Percentiles rank a stretch among this genome's conserved stretches.
phyloP scores from a whole-genome alignment of 768 basidiomycete species.

The Agaricus sinodeliciosus region DNA sequence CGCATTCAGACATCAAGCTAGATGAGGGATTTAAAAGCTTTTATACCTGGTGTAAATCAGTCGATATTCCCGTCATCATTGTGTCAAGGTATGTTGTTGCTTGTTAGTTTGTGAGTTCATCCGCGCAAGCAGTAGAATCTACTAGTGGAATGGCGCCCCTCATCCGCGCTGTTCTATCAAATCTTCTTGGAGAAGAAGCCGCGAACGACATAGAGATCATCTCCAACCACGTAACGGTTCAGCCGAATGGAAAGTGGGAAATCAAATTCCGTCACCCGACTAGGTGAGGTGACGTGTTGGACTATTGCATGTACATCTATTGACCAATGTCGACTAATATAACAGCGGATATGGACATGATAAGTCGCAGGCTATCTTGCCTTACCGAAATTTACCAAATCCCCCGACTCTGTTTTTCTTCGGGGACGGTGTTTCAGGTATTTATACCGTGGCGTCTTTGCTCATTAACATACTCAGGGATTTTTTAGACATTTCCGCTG shows the following conservation, averaged over 20 bases:
- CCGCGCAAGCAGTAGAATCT: too few species aligned
- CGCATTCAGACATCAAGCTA: slow-evolving; percentile 64
- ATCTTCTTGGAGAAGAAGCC: slow-evolving; percentile 66
- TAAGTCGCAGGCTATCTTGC: slow-evolving; percentile 91
- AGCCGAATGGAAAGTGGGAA: slow-evolving; percentile 65
- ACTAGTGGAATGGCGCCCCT: slow-evolving; percentile 87
- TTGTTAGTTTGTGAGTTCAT: too few species aligned
- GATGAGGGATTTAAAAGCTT: slow-evolving; percentile 89
- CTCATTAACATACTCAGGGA: slow-evolving; percentile 29
- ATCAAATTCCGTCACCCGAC: slow-evolving; percentile 88
- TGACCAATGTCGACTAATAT: background rate
- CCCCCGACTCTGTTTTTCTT: slow-evolving; percentile 92
- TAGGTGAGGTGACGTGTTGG: slow-evolving; percentile 41
- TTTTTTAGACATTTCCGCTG: slow-evolving; percentile 88
- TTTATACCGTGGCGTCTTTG: slow-evolving; percentile 16
- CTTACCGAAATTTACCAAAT: slow-evolving; percentile 65
- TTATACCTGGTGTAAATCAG: slow-evolving; percentile 72
- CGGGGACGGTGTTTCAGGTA: slow-evolving; percentile 95
- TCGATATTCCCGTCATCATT: slow-evolving; percentile 84
- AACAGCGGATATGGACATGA: slow-evolving; percentile 86
- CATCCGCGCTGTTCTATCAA: slow-evolving; percentile 86
- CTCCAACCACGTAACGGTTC: slow-evolving; percentile 78
- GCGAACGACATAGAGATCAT: slow-evolving; percentile 83
- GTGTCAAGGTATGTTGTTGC: slow-evolving; percentile 65
- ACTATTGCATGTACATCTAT: background rate